Percentiles rank a stretch among this genome's conserved stretches.
phyloP scores from a whole-genome alignment of 2,329 filamentous ascomycete genomes.

The Dichotomopilus funicola region DNA sequence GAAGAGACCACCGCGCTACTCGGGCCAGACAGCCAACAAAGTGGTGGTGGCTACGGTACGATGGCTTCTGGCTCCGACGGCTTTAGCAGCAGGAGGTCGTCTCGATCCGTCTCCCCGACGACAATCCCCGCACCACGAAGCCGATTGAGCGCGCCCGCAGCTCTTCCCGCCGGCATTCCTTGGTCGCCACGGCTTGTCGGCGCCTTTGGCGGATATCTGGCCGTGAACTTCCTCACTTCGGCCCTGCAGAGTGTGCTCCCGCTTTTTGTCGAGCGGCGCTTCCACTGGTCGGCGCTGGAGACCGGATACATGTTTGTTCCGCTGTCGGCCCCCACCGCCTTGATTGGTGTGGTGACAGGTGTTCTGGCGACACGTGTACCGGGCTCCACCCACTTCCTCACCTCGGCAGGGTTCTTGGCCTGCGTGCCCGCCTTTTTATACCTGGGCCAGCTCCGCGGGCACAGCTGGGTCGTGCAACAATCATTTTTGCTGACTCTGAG shows the following conservation, averaged over 20 bases:
- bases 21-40: not conserved
- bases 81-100: constrained; percentile 2
- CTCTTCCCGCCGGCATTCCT: not conserved
- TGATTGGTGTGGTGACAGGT: constrained; percentile 16
- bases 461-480: not conserved
- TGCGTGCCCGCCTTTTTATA: constrained; percentile 17
- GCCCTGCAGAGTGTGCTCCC: constrained; percentile 22
- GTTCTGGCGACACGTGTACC: constrained; percentile 12
- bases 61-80: constrained; percentile 1
- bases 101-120: constrained; percentile 15
- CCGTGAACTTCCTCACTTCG: constrained; percentile 16
- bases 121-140: not conserved
- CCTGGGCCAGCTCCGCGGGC: constrained; percentile 10
- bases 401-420: constrained; percentile 17
- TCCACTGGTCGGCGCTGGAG: constrained; percentile 15
- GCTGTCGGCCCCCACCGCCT: constrained; percentile 18
- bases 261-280: constrained; percentile 14
- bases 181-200: constrained; percentile 15
- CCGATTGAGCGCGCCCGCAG: not conserved
- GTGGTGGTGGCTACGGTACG: constrained; percentile 19
- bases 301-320: constrained; percentile 19
- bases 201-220: constrained; percentile 18
- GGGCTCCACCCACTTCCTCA: constrained; percentile 16
- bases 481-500: constrained; percentile 16
- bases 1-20: not conserved